A percentile compares a stretch with the other conserved stretches of the same genome.
phyloP scores from a whole-genome alignment of 1,139 yeast genomes.

The Zygoascus meyerae region DNA sequence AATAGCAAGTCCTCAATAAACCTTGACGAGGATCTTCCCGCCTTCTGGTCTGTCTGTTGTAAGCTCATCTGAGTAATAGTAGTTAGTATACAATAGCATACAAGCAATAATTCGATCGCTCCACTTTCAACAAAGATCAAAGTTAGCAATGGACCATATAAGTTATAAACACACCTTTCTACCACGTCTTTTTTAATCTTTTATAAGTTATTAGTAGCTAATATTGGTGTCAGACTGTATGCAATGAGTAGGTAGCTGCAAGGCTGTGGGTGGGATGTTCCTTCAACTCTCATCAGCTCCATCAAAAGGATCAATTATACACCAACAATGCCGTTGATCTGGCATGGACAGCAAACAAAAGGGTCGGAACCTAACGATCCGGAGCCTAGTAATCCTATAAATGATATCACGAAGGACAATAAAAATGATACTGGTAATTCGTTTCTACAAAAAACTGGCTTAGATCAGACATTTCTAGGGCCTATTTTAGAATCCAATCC shows the following conservation, averaged over 20 bases:
- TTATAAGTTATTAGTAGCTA: no score
- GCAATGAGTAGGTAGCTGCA: no score
- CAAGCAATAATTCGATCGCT: not conserved
- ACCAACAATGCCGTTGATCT: not conserved
- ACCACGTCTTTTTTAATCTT: no score
- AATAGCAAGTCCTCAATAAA: conserved; percentile 27
- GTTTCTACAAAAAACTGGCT: not conserved
- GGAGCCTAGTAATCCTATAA: not conserved
- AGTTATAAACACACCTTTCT: no score
- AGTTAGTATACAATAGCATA: not conserved
- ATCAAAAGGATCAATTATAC: not conserved
- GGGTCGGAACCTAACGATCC: not conserved
- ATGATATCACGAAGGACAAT: no score
- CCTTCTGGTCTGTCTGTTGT: conserved; percentile 5
- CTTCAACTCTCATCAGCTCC: no score
- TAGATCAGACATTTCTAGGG: conserved; percentile 28
- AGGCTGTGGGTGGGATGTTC: no score
- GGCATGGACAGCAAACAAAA: not conserved
- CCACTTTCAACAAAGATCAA: no score
- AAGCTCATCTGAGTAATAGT: not conserved
- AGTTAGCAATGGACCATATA: no score
- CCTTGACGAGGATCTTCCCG: conserved; percentile 26
- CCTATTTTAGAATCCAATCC: conserved; percentile 71
- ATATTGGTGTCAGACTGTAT: no score
- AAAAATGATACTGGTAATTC: no score